Percentiles rank a stretch among this genome's conserved stretches.
Evolutionary conservation across 2,329 filamentous ascomycete species (phyloP).

Genomic region (Rhynchosporium secalis): DNA sequence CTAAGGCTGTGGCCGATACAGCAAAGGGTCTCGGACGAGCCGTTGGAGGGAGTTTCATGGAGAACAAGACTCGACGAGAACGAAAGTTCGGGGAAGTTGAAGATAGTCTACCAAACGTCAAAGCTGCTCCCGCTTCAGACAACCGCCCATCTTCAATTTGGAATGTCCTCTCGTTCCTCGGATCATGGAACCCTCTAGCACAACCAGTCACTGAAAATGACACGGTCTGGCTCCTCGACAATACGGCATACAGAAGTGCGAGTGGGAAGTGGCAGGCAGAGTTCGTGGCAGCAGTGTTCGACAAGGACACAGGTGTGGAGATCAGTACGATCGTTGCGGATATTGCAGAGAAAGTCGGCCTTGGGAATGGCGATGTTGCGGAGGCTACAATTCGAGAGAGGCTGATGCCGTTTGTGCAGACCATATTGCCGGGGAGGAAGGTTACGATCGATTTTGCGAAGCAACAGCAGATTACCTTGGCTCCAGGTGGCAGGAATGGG

Average conservation of each 20-base stretch:
- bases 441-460: slow-evolving; percentile 62
- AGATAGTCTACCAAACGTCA: slow-evolving; percentile 46
- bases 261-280: slow-evolving; percentile 71
- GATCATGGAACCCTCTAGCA: slow-evolving; percentile 56
- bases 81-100: slow-evolving; percentile 53
- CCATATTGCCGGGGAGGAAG: slow-evolving; percentile 68
- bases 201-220: slow-evolving; percentile 60
- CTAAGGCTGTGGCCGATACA: slow-evolving; percentile 18
- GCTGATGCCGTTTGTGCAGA: slow-evolving; percentile 76
- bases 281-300: slow-evolving; percentile 80
- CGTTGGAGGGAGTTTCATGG: slow-evolving; percentile 42
- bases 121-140: slow-evolving; percentile 32
- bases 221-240: slow-evolving; percentile 87
- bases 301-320: slow-evolving; percentile 66
- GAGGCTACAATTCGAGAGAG: slow-evolving; percentile 64
- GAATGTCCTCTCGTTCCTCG: slow-evolving; percentile 52
- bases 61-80: slow-evolving; percentile 50
- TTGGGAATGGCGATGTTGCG: slow-evolving; percentile 58
- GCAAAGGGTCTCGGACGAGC: slow-evolving; percentile 12
- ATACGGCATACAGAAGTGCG: slow-evolving; percentile 70
- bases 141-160: slow-evolving; percentile 30
- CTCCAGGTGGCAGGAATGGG: slow-evolving; percentile 70
- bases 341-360: slow-evolving; percentile 67
- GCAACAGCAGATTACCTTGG: slow-evolving; percentile 53
- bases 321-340: slow-evolving; percentile 68